Percentiles rank a stretch among this genome's conserved stretches.
Conservation (phyloP, 192 early-diverging fungal genomes). For the Backusella mclennaniae region DNA sequence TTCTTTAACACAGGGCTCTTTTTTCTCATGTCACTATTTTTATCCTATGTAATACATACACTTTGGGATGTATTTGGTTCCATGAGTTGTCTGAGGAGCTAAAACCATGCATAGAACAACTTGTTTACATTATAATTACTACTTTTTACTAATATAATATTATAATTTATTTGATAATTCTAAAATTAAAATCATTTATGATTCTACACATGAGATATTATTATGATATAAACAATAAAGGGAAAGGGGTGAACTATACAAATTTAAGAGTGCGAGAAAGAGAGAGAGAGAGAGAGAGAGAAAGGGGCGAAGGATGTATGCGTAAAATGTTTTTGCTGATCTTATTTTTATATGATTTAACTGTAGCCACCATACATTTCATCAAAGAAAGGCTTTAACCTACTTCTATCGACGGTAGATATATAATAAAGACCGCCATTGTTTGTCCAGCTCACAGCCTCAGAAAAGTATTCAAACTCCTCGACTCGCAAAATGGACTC, state of each 20-base stretch:
- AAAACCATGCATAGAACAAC: background rate
- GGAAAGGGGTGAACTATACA: constrained; percentile 1
- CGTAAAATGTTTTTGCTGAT: background rate
- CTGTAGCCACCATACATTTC: constrained; percentile 17
- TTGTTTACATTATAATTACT: background rate
- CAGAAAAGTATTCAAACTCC: constrained; percentile 65
- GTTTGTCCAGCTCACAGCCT: constrained; percentile 77
- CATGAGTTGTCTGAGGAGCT: background rate
- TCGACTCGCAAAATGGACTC: constrained; percentile 70
- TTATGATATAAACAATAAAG: constrained; percentile 11
- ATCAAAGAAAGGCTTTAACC: constrained; percentile 44
- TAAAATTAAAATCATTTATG: background rate
- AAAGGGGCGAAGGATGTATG: no score
- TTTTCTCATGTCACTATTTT: constrained; percentile 9
- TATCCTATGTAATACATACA: constrained; percentile 3
- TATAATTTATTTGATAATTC: constrained; percentile 1
- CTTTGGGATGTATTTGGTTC: constrained; percentile 8
- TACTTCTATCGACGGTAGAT: constrained; percentile 71
- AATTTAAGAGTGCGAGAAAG: background rate
- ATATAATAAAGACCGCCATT: constrained; percentile 79
- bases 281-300: background rate
- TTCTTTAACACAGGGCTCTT: constrained; percentile 9
- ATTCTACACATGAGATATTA: background rate
- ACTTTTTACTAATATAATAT: background rate
- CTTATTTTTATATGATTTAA: background rate